These are phyloP conservation scores for Trypanosoma theileri DNA, from an alignment of 208 protist genomes.

Conservation along the genomic window DNA sequence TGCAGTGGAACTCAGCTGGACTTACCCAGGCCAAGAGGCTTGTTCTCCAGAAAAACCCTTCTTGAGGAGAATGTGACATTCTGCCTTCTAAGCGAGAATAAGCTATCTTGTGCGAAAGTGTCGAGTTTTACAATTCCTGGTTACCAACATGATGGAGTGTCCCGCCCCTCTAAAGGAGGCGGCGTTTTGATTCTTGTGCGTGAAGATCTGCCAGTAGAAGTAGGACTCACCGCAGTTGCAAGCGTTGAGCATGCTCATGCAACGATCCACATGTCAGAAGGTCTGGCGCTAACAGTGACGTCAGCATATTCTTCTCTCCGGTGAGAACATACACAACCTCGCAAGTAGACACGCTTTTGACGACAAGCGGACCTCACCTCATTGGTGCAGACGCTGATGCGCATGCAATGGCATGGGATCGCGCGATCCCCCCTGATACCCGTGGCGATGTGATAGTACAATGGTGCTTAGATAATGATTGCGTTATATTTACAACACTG, in stretches of 20 bases:
- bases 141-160: background rate
- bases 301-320: conserved; percentile 4
- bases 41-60: background rate
- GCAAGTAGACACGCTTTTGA: conserved; percentile 1
- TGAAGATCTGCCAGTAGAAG: background rate
- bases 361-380: background rate
- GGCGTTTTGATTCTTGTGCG: conserved; percentile 2
- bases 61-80: conserved; percentile 11
- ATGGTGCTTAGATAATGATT: conserved; percentile 10
- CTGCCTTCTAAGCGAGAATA: conserved; percentile 7
- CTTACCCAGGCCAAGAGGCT: conserved; percentile 10
- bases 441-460: background rate
- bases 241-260: background rate
- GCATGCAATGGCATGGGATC: conserved; percentile 12
- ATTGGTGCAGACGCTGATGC: conserved; percentile 16
- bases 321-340: background rate
- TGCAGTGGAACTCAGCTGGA: conserved; percentile 11
- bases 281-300: background rate
- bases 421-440: background rate
- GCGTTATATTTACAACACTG: conserved; percentile 9
- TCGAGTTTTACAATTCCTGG: background rate
- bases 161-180: background rate
- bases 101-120: background rate
- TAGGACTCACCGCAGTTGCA: background rate
- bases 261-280: background rate